Evolutionary conservation across 1,284 basidiomycete genomes (phyloP).

Genomic region (Rhizoctonia solani): DNA sequence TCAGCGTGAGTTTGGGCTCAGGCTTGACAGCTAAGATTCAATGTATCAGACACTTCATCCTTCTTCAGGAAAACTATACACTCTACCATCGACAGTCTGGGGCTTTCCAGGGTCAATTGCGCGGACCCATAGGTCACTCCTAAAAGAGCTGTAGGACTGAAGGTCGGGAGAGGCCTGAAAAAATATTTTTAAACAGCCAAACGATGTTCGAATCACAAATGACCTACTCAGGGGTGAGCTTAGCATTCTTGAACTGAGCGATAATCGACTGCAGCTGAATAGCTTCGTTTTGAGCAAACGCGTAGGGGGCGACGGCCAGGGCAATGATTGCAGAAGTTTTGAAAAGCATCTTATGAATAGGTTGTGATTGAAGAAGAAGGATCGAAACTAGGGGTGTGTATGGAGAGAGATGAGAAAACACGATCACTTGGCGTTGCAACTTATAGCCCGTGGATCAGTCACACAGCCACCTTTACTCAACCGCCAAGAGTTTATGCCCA

Average conservation of each 20-base stretch:
- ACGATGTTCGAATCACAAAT: not conserved
- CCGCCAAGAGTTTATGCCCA: not conserved
- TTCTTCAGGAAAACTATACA: not conserved
- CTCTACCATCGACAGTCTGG: slow-evolving; percentile 61
- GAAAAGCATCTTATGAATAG: slow-evolving; percentile 23
- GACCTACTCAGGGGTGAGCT: slow-evolving; percentile 21
- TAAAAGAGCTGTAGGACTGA: slow-evolving; percentile 61
- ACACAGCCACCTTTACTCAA: slow-evolving; percentile 11
- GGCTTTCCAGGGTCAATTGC: slow-evolving; percentile 60
- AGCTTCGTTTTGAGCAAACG: slow-evolving; percentile 26
- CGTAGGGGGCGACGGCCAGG: slow-evolving; percentile 29
- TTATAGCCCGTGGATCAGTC: slow-evolving; percentile 24
- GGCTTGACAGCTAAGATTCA: slow-evolving; percentile 54
- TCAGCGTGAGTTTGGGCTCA: slow-evolving; percentile 56
- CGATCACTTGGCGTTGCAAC: not conserved
- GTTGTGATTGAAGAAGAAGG: not conserved
- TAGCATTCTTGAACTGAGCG: slow-evolving; percentile 33
- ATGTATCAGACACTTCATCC: not conserved
- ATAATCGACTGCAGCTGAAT: slow-evolving; percentile 30
- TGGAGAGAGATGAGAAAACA: slow-evolving; percentile 7
- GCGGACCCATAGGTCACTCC: slow-evolving; percentile 56
- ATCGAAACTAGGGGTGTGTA: not conserved
- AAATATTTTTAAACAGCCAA: not conserved
- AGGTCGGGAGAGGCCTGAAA: slow-evolving; percentile 46
- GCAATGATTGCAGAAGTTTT: slow-evolving; percentile 24